Conservation (phyloP, 192 early-diverging fungal genomes). For the Backusella morwellensis region DNA sequence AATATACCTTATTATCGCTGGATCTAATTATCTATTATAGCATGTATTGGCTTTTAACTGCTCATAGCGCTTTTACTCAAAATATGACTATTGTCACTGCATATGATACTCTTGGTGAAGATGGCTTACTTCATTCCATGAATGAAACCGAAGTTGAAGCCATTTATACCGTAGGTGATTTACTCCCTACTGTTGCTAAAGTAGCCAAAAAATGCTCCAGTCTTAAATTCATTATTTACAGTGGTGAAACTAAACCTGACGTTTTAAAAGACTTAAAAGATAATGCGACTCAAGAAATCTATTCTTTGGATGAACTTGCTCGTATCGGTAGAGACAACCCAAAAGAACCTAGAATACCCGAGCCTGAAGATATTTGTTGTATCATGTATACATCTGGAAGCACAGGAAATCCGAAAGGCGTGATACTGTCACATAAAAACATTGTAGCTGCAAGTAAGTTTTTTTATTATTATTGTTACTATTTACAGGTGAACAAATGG, state of each 20-base stretch:
- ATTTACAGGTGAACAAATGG: neutral
- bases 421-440: constrained; percentile 80
- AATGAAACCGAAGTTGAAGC: constrained; percentile 72
- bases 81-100: constrained; percentile 80
- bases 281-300: constrained; percentile 40
- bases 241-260: constrained; percentile 54
- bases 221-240: constrained; percentile 70
- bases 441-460: constrained; percentile 70
- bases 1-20: neutral
- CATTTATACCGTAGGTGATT: constrained; percentile 73
- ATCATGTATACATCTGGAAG: constrained; percentile 92
- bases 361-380: constrained; percentile 68
- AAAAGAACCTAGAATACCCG: constrained; percentile 62
- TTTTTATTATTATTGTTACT: constrained; percentile 2
- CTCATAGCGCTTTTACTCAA: constrained; percentile 81
- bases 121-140: constrained; percentile 80
- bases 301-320: constrained; percentile 67
- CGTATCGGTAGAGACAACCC: constrained; percentile 64
- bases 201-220: constrained; percentile 56
- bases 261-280: constrained; percentile 48
- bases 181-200: constrained; percentile 63
- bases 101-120: constrained; percentile 85
- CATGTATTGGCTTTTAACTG: constrained; percentile 63
- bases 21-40: constrained; percentile 23
- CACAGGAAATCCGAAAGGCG: constrained; percentile 95